Evolutionary conservation across 345 rosid species (phyloP).

Genomic region (Eucalyptus cloeziana): DNA sequence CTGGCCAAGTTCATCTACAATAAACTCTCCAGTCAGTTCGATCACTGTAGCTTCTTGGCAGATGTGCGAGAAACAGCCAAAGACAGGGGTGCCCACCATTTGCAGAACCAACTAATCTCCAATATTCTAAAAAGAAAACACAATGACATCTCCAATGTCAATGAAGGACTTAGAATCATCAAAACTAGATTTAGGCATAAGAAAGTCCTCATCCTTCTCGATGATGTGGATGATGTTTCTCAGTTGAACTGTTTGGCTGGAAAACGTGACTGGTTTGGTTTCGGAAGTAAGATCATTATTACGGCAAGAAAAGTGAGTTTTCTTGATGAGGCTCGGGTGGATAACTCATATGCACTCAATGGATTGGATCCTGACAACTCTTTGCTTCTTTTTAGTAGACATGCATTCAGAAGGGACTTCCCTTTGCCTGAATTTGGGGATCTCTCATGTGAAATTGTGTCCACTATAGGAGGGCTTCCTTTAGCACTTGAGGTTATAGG

Average conservation of each 20-base stretch:
- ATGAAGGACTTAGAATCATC: not conserved
- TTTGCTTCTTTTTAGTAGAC: not conserved
- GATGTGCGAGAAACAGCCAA: not conserved
- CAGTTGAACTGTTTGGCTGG: not conserved
- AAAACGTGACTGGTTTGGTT: not conserved
- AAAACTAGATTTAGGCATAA: not conserved
- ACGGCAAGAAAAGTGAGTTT: not conserved
- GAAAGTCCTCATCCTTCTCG: not conserved
- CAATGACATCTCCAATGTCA: not conserved
- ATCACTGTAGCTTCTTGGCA: not conserved
- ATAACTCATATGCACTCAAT: not conserved
- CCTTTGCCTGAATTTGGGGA: not conserved
- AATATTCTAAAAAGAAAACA: not conserved
- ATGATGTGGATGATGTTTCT: not conserved
- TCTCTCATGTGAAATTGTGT: not conserved
- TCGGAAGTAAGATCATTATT: not conserved
- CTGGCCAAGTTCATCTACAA: not conserved
- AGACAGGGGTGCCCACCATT: not conserved
- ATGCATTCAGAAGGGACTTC: not conserved
- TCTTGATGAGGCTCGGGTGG: not conserved
- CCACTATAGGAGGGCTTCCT: not conserved
- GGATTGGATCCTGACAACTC: not conserved
- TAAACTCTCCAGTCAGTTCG: not conserved
- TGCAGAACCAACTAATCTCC: not conserved
- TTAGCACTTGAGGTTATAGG: not conserved